Conservation (phyloP, 345 rosid species). For the Raphanus raphanistrum region DNA sequence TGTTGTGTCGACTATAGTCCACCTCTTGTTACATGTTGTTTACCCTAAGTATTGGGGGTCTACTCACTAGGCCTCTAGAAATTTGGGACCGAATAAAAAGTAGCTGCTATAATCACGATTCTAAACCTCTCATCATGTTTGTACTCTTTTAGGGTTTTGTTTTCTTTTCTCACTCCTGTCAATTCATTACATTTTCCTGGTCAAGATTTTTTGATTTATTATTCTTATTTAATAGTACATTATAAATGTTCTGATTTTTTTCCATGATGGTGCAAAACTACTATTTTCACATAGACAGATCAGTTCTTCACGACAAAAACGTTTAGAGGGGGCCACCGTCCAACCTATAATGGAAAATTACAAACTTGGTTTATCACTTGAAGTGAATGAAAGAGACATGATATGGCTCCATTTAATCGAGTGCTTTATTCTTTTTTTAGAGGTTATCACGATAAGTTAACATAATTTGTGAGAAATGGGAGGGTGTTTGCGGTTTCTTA, state of each 20-base stretch:
- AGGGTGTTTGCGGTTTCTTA: not conserved
- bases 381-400: not conserved
- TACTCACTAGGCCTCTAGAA: not conserved
- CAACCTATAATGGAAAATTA: not conserved
- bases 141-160: not conserved
- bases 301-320: not conserved
- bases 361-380: not conserved
- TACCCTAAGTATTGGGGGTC: not conserved
- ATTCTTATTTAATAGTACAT: not conserved
- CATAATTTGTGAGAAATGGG: not conserved
- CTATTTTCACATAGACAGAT: not conserved
- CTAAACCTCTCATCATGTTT: not conserved
- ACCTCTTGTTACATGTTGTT: not conserved
- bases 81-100: not conserved
- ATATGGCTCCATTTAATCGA: not conserved
- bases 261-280: not conserved
- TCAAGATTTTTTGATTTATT: not conserved
- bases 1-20: not conserved
- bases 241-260: not conserved
- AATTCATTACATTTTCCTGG: not conserved
- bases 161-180: not conserved
- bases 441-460: not conserved
- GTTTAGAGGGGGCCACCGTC: not conserved
- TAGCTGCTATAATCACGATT: not conserved
- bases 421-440: not conserved